Evolutionary conservation across 2,329 filamentous ascomycete genomes (phyloP).

Genomic region (Stagonosporopsis cucurbitacearum): DNA sequence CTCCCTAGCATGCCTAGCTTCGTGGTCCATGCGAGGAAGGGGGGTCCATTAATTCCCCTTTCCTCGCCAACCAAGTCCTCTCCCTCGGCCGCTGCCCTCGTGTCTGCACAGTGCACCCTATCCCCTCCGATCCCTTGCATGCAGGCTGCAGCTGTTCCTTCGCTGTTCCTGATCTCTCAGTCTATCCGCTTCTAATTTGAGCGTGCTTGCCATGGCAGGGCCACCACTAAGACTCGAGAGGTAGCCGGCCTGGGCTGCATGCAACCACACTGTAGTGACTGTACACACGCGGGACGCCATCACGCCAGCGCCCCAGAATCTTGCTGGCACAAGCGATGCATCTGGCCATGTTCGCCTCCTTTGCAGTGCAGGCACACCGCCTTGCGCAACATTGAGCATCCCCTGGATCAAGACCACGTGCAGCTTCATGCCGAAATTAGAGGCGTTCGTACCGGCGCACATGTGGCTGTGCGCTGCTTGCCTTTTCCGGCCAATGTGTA

Average conservation of each 20-base stretch:
- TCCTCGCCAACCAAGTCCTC: conserved; percentile 20
- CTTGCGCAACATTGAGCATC: conserved; percentile 23
- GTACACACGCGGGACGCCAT: conserved; percentile 26
- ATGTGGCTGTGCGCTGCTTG: conserved; percentile 18
- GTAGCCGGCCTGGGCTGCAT: too few relatives aligned
- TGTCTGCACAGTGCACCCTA: conserved; percentile 18
- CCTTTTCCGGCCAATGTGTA: conserved; percentile 15
- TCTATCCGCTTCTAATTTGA: conserved; percentile 37
- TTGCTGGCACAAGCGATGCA: conserved; percentile 21
- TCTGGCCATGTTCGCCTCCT: conserved; percentile 21
- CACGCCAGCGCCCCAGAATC: conserved; percentile 28
- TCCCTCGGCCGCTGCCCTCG: conserved; percentile 25
- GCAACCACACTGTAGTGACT: too few relatives aligned
- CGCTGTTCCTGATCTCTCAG: conserved; percentile 28
- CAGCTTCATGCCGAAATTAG: conserved; percentile 34
- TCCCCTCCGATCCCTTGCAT: conserved; percentile 32
- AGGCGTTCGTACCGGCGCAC: conserved; percentile 22
- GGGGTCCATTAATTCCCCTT: conserved; percentile 28
- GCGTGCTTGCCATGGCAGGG: conserved; percentile 19
- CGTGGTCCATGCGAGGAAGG: conserved; percentile 20
- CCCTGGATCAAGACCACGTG: conserved; percentile 37
- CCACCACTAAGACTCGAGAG: conserved; percentile 7
- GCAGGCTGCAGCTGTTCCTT: conserved; percentile 15
- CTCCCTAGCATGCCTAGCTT: conserved; percentile 34
- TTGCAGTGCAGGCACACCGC: conserved; percentile 30